phyloP scores from a whole-genome alignment of 441 rosid genomes.

The Populus hybrid region DNA sequence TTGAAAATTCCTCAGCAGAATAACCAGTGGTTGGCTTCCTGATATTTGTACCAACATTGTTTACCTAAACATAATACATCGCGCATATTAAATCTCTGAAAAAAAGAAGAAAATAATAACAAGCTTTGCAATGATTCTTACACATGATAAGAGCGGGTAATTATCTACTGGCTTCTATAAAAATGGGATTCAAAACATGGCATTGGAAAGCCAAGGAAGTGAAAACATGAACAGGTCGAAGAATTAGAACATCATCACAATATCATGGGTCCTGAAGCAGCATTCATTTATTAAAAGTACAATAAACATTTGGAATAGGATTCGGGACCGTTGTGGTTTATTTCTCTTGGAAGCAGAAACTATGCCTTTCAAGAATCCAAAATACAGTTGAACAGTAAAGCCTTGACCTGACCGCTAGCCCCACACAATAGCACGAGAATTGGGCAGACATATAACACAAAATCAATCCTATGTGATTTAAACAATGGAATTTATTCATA shows the following conservation, averaged over 20 bases:
- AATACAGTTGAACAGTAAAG: background rate
- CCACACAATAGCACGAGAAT: no score
- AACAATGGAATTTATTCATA: background rate
- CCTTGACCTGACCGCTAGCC: no score
- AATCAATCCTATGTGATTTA: no score
- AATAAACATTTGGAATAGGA: background rate
- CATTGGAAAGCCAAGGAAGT: background rate
- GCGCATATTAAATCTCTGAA: background rate
- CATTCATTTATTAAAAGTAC: background rate
- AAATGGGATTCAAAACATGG: background rate
- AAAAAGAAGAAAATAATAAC: background rate
- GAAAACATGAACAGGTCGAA: background rate
- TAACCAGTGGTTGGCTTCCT: slow-evolving; percentile 75
- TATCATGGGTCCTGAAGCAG: background rate
- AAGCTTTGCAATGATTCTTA: background rate
- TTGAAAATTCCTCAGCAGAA: slow-evolving; percentile 55
- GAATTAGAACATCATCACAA: no score
- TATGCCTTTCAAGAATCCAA: background rate
- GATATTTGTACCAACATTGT: slow-evolving; percentile 82
- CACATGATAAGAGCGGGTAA: background rate
- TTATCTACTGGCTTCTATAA: background rate
- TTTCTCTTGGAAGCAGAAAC: background rate
- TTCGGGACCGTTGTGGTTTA: background rate
- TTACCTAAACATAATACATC: slow-evolving; percentile 42
- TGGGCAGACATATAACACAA: no score